Conservation (phyloP, 192 early-diverging fungal genomes). For the Spinellus fusiger region DNA sequence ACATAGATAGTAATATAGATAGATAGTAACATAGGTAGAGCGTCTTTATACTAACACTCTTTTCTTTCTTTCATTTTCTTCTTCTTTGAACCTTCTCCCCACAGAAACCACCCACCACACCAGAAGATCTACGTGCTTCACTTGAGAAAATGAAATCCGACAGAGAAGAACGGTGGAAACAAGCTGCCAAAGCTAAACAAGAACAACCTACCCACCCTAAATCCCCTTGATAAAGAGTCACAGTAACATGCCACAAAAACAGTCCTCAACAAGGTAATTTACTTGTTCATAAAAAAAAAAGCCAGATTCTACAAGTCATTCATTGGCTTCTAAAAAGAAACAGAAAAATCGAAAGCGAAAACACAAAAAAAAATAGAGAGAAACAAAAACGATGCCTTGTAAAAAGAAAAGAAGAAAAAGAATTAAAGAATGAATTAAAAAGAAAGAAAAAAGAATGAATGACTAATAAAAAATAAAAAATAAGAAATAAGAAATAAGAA, state of each 20-base stretch:
- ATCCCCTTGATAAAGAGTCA: too few species aligned
- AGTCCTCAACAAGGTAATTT: not conserved
- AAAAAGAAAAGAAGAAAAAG: not conserved
- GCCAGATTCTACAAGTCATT: too few species aligned
- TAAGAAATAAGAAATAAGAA: not conserved
- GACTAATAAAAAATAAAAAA: not conserved
- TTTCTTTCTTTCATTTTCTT: not conserved
- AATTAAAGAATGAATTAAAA: too few species aligned
- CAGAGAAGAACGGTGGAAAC: constrained; percentile 31
- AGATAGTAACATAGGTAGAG: too few species aligned
- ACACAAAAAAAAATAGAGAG: constrained; percentile 6
- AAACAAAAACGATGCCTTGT: not conserved
- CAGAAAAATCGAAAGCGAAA: too few species aligned
- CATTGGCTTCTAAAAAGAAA: too few species aligned
- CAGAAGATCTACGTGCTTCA: constrained; percentile 27
- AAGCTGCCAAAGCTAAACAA: constrained; percentile 11
- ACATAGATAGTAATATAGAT: not conserved
- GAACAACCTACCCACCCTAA: too few species aligned
- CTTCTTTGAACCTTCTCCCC: not conserved
- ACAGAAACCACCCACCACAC: constrained; percentile 37
- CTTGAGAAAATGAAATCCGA: constrained; percentile 36
- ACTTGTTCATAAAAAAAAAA: not conserved
- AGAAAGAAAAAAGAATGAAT: too few species aligned
- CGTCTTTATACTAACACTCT: too few species aligned
- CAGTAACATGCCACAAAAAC: not conserved